Evolutionary conservation across 768 basidiomycete genomes (phyloP).

Genomic region (Paxillus rubicundulus): DNA sequence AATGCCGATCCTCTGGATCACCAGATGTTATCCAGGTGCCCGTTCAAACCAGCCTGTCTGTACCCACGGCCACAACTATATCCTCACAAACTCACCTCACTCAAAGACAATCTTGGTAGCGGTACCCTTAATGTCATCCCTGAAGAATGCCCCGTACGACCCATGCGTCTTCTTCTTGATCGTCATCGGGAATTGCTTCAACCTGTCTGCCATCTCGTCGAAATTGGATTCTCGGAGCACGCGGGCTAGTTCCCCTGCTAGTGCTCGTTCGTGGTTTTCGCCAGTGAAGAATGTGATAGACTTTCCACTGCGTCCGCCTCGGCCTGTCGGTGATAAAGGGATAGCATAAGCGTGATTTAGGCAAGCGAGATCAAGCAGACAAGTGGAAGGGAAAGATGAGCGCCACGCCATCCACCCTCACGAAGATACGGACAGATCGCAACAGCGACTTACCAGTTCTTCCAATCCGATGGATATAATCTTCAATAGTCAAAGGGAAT

Average conservation of each 20-base stretch:
- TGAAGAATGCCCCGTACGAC: slow-evolving; percentile 84
- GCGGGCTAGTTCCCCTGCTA: slow-evolving; percentile 91
- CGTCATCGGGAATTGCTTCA: slow-evolving; percentile 91
- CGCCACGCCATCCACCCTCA: not conserved
- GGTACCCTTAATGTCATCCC: slow-evolving; percentile 56
- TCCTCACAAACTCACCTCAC: slow-evolving; percentile 23
- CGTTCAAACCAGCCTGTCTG: not conserved
- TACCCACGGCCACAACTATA: too few species aligned
- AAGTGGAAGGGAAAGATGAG: not conserved
- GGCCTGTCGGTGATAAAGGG: slow-evolving; percentile 46
- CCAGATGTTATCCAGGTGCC: not conserved
- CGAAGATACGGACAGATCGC: not conserved
- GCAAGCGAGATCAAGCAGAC: not conserved
- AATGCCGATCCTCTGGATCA: too few species aligned
- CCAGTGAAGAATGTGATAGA: slow-evolving; percentile 98
- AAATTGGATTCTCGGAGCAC: slow-evolving; percentile 88
- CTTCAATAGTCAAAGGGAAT: slow-evolving; percentile 95
- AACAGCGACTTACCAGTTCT: slow-evolving; percentile 60
- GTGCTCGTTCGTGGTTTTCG: slow-evolving; percentile 74
- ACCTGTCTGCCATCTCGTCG: slow-evolving; percentile 54
- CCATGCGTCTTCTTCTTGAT: slow-evolving; percentile 96
- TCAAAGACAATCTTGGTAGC: slow-evolving; percentile 79
- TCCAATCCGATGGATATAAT: slow-evolving; percentile 88
- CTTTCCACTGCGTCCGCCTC: slow-evolving; percentile 86
- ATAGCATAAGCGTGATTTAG: slow-evolving; percentile 1